These are phyloP conservation scores for Paratinospora sagittata DNA, from an alignment of 164 flowering plant genomes.

Conservation along the genomic window DNA sequence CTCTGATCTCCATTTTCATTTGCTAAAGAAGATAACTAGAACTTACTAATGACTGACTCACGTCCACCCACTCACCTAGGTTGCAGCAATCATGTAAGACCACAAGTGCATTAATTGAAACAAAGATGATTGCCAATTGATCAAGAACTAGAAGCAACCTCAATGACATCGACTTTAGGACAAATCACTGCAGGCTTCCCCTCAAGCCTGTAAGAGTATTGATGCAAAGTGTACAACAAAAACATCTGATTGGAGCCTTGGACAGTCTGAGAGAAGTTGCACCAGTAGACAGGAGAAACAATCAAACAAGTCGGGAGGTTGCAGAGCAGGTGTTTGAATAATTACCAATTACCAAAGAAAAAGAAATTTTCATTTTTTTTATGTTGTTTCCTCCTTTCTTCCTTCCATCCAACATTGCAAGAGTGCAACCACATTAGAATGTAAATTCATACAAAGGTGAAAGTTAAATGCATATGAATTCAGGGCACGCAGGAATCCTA, in stretches of 20 bases:
- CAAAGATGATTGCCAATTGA: no score
- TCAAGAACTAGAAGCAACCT: no score
- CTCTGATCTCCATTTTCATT: no score
- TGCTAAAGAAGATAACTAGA: no score
- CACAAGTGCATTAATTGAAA: no score
- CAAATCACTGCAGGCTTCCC: no score
- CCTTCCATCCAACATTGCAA: not conserved
- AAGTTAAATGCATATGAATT: not conserved
- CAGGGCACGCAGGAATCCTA: not conserved
- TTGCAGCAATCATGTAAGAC: no score
- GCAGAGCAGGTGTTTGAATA: not conserved
- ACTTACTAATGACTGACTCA: slow-evolving; percentile 20
- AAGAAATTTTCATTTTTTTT: not conserved
- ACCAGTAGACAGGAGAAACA: not conserved
- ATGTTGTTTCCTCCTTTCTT: not conserved
- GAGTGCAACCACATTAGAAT: not conserved
- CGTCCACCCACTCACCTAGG: no score
- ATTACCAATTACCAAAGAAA: not conserved
- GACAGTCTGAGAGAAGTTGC: not conserved
- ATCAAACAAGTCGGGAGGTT: not conserved
- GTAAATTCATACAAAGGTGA: not conserved
- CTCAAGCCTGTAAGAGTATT: no score
- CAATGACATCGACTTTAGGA: no score
- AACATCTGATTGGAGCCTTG: no score
- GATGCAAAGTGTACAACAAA: no score